phyloP scores from a whole-genome alignment of 352 stramenopile species.

The Globisporangium cystogenes region DNA sequence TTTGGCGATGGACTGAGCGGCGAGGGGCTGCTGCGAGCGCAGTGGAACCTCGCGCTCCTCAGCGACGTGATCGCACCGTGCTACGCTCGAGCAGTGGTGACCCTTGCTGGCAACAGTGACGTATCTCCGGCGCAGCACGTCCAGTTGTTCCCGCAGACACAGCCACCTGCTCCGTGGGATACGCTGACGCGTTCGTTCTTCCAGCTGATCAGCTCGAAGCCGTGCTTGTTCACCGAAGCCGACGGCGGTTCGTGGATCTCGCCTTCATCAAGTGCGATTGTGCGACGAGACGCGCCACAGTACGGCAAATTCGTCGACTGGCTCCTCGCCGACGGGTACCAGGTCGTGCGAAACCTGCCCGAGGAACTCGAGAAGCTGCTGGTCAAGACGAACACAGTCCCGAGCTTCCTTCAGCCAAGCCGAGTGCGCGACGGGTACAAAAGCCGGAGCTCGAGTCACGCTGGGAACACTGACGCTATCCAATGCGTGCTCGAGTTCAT shows the following conservation, averaged over 20 bases:
- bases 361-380: conserved; percentile 46
- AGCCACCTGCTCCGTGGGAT: conserved; percentile 53
- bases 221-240: conserved; percentile 41
- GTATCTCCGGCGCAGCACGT: conserved; percentile 32
- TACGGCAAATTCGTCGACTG: conserved; percentile 31
- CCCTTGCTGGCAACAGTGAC: conserved; percentile 20
- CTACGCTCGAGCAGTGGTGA: conserved; percentile 45
- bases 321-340: conserved; percentile 45
- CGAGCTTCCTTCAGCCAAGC: conserved; percentile 30
- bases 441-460: conserved; percentile 31
- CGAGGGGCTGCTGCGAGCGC: conserved; percentile 28
- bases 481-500: conserved; percentile 43
- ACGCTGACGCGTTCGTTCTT: conserved; percentile 35
- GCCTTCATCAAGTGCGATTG: conserved; percentile 32
- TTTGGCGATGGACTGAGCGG: conserved; percentile 39
- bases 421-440: conserved; percentile 36
- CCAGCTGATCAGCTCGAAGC: conserved; percentile 23
- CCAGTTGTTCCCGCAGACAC: conserved; percentile 34
- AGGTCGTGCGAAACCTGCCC: conserved; percentile 38
- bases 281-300: conserved; percentile 25
- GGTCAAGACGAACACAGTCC: conserved; percentile 33
- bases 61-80: conserved; percentile 64
- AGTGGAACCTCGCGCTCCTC: conserved; percentile 48
- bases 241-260: conserved; percentile 36
- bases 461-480: conserved; percentile 27